Conservation (phyloP, 2,329 filamentous ascomycete genomes). For the Fusarium luffae region DNA sequence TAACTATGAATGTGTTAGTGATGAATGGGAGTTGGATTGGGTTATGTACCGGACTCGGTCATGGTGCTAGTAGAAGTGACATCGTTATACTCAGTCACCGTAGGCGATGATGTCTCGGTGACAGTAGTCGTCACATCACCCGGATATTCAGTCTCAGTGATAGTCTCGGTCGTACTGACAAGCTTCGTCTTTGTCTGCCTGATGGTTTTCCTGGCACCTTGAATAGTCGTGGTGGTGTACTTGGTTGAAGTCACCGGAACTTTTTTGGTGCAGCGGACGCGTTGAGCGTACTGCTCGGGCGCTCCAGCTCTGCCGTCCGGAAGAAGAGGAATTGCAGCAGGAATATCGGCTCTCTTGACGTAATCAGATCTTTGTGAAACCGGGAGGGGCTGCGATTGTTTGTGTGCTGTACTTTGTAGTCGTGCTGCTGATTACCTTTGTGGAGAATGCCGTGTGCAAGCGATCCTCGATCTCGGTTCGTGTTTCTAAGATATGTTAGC, state of each 20-base stretch:
- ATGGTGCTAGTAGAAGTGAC: neutral
- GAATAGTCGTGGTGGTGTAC: neutral
- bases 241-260: neutral
- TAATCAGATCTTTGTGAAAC: neutral
- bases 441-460: neutral
- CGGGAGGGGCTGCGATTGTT: neutral
- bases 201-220: neutral
- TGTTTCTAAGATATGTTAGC: no score
- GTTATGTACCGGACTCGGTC: neutral
- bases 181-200: neutral
- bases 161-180: neutral
- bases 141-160: neutral
- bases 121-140: neutral
- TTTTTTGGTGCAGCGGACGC: neutral
- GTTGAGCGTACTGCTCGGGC: neutral
- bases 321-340: neutral
- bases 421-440: no score
- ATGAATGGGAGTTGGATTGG: no score
- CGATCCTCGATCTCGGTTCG: no score
- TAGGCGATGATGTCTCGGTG: neutral
- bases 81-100: neutral
- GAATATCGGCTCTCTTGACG: neutral
- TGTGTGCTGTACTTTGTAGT: neutral
- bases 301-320: neutral
- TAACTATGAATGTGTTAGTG: neutral